phyloP scores from a whole-genome alignment of 495 filamentous ascomycete genomes.

The Diplogelasinospora grovesii region DNA sequence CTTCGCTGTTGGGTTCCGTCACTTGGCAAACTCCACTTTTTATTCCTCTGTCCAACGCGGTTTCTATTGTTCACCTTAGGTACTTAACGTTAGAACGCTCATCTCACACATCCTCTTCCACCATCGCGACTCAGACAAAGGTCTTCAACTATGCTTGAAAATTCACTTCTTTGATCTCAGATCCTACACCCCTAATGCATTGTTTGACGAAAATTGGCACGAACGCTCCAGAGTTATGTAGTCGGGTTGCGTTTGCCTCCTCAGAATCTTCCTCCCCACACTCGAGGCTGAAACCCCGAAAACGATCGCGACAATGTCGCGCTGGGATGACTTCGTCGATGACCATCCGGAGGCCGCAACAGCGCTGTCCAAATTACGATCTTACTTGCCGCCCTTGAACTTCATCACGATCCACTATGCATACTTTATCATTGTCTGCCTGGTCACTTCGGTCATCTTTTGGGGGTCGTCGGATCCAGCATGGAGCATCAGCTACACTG shows the following conservation, averaged over 20 bases:
- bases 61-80: no score
- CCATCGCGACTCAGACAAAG: no score
- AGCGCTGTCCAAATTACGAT: conserved; percentile 4
- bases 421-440: conserved; percentile 64
- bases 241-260: neutral
- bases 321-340: conserved; percentile 13
- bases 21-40: no score
- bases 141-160: neutral
- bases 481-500: conserved; percentile 60
- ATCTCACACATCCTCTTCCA: no score
- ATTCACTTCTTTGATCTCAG: neutral
- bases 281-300: no score
- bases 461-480: conserved; percentile 57
- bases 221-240: neutral
- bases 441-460: conserved; percentile 66
- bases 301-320: conserved; percentile 8
- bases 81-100: no score
- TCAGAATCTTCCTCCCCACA: no score
- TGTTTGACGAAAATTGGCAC: neutral
- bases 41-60: no score
- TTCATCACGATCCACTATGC: conserved; percentile 68
- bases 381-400: conserved; percentile 52
- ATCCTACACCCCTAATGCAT: neutral
- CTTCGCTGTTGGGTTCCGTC: no score
- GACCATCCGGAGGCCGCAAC: conserved; percentile 3